Conservation (phyloP, 1,284 basidiomycete species). For the Ceratobasidium sp. region DNA sequence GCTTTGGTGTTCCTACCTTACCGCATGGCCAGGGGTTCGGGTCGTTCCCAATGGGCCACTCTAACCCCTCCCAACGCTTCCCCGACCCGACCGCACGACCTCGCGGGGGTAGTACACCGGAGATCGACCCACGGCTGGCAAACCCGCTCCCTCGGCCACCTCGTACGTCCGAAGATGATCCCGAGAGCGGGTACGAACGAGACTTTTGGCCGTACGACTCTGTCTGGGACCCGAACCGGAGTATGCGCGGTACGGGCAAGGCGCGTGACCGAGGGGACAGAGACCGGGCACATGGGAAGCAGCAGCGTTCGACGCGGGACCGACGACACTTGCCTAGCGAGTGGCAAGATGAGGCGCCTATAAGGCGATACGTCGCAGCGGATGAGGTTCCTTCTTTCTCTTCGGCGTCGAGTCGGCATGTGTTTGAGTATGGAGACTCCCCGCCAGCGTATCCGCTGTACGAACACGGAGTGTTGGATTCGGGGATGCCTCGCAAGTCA, state of each 20-base stretch:
- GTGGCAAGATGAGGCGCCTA: conserved; percentile 25
- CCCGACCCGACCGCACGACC: neutral
- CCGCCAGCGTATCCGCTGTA: conserved; percentile 41
- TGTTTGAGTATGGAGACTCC: conserved; percentile 31
- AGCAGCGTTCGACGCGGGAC: conserved; percentile 15
- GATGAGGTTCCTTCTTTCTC: conserved; percentile 28
- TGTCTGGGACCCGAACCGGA: conserved; percentile 33
- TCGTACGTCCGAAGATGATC: conserved; percentile 21
- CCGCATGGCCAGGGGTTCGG: neutral
- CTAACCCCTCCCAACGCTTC: neutral
- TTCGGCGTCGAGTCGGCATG: conserved; percentile 41
- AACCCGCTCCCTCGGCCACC: conserved; percentile 1
- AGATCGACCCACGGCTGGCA: neutral
- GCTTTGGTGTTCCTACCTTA: conserved; percentile 34
- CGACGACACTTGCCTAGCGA: conserved; percentile 28
- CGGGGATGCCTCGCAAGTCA: conserved; percentile 27
- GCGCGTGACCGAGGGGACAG: conserved; percentile 40
- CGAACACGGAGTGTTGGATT: conserved; percentile 37
- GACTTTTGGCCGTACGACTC: conserved; percentile 37
- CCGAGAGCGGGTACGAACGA: conserved; percentile 13
- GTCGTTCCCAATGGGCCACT: neutral
- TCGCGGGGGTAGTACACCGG: neutral
- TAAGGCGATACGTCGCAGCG: conserved; percentile 36
- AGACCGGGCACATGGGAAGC: neutral
- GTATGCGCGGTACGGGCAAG: conserved; percentile 31